phyloP scores from a whole-genome alignment of 164 flowering plant species.

The Nelumbo lutea region DNA sequence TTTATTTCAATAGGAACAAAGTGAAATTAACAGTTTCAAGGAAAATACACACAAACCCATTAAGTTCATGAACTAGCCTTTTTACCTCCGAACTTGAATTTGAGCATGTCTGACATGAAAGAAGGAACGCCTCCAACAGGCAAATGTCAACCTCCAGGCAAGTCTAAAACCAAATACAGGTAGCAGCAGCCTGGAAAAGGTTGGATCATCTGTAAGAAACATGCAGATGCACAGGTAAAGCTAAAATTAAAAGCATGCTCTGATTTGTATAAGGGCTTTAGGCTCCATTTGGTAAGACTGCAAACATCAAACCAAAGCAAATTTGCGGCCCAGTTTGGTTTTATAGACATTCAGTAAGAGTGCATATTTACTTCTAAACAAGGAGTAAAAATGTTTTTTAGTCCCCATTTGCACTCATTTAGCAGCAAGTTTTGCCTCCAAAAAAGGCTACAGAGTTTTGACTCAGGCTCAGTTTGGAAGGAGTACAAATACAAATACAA shows the following conservation, averaged over 20 bases:
- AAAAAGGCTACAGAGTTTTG: no score
- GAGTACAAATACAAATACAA: no score
- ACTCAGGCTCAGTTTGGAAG: no score
- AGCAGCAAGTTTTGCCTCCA: no score
- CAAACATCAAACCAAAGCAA: no score
- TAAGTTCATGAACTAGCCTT: not conserved
- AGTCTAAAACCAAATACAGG: conserved; percentile 50
- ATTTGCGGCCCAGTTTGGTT: no score
- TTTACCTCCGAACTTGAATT: conserved; percentile 44
- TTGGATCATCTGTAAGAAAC: conserved; percentile 9
- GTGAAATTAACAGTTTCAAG: not conserved
- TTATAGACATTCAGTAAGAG: no score
- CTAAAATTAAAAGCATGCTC: not conserved
- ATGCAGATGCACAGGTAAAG: not conserved
- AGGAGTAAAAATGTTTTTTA: no score
- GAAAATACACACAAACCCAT: not conserved
- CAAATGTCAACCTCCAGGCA: conserved; percentile 45
- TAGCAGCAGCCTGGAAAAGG: conserved; percentile 51
- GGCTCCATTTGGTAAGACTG: no score
- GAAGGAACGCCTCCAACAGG: conserved; percentile 34
- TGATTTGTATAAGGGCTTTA: not conserved
- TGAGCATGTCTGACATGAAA: conserved; percentile 33
- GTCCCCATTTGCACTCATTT: not conserved
- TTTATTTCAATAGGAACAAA: conserved; percentile 5
- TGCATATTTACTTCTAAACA: no score